phyloP scores from a whole-genome alignment of 164 flowering plant genomes.

The Litsea cubeba region DNA sequence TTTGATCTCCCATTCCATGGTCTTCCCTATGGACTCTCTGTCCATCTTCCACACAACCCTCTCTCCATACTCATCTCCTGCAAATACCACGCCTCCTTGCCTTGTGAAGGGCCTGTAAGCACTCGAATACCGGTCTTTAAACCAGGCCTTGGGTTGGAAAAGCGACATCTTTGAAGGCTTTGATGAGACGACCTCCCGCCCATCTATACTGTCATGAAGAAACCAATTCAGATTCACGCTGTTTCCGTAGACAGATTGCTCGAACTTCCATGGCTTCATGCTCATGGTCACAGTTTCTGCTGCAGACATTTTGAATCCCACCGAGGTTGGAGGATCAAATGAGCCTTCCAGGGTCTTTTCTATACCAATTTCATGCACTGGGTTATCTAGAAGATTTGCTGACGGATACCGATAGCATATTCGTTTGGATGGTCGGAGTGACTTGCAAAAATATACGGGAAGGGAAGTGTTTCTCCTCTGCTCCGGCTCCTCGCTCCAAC shows the following conservation, averaged over 20 bases:
- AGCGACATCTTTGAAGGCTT: constrained; percentile 59
- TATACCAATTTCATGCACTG: constrained; percentile 46
- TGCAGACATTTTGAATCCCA: constrained; percentile 51
- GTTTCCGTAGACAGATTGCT: constrained; percentile 65
- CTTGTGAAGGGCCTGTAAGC: constrained; percentile 72
- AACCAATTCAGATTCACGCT: constrained; percentile 69
- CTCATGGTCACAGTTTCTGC: constrained; percentile 50
- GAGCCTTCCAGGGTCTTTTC: constrained; percentile 57
- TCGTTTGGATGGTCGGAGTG: constrained; percentile 61
- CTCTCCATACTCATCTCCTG: constrained; percentile 89
- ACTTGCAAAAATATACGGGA: constrained; percentile 70
- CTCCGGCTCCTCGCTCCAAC: constrained; percentile 61
- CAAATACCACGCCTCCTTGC: constrained; percentile 89
- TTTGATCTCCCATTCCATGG: constrained; percentile 75
- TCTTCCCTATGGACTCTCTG: constrained; percentile 48
- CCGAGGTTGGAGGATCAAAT: constrained; percentile 41
- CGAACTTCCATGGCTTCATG: constrained; percentile 92
- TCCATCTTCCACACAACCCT: constrained; percentile 70
- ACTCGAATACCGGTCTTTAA: constrained; percentile 66
- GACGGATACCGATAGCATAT: constrained; percentile 64
- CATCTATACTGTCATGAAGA: constrained; percentile 68
- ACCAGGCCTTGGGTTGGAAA: constrained; percentile 76
- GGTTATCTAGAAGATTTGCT: constrained; percentile 86
- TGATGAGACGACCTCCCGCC: constrained; percentile 71
- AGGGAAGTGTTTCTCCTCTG: constrained; percentile 82